phyloP scores from a whole-genome alignment of 208 protist genomes.

The Leptomonas seymouri region DNA sequence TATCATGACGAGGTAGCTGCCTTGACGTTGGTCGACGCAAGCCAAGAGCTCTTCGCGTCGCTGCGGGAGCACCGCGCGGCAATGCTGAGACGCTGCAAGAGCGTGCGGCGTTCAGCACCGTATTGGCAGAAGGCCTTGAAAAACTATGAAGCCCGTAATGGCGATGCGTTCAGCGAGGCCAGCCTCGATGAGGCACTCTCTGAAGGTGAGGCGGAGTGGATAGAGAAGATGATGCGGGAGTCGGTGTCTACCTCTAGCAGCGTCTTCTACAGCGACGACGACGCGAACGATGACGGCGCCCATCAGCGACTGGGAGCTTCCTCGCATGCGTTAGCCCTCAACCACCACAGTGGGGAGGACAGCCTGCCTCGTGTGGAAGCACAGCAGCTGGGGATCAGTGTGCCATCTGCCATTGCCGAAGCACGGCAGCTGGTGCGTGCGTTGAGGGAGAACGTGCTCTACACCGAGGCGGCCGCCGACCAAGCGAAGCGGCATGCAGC shows the following conservation, averaged over 20 bases:
- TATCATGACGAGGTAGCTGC: slow-evolving; percentile 52
- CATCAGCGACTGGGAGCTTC: not conserved
- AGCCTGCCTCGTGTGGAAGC: not conserved
- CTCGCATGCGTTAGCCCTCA: not conserved
- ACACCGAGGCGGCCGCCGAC: slow-evolving; percentile 23
- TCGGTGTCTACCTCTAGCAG: slow-evolving; percentile 53
- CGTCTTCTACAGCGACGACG: slow-evolving; percentile 31
- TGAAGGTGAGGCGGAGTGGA: slow-evolving; percentile 17
- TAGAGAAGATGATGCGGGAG: slow-evolving; percentile 43
- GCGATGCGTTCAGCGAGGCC: not conserved
- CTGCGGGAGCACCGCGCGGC: slow-evolving; percentile 25
- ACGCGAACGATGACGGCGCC: not conserved
- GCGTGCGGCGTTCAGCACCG: not conserved
- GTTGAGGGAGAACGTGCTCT: slow-evolving; percentile 15
- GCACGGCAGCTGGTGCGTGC: slow-evolving; percentile 9
- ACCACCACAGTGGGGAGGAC: not conserved
- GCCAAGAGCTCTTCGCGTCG: slow-evolving; percentile 12
- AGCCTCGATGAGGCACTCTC: slow-evolving; percentile 5
- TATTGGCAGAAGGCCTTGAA: not conserved
- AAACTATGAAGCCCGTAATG: not conserved
- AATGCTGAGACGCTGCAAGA: slow-evolving; percentile 31
- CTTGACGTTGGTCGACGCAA: slow-evolving; percentile 26
- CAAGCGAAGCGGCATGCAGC: not conserved
- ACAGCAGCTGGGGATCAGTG: not conserved
- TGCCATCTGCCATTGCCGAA: not conserved